Conservation (phyloP, 345 rosid genomes). For the Syzygium oleosum region DNA sequence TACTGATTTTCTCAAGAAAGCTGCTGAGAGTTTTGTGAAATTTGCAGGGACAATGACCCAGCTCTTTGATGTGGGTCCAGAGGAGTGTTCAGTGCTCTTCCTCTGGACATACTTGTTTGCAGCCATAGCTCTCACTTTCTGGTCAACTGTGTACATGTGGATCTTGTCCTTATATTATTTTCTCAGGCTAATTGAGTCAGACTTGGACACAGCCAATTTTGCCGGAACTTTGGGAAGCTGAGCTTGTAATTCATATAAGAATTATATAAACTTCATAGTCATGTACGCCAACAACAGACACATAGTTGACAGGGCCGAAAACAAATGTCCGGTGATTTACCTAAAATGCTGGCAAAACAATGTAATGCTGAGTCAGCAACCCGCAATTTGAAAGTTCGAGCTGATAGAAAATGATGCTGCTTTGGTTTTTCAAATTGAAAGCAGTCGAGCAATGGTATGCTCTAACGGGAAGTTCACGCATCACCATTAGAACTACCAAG, state of each 20-base stretch:
- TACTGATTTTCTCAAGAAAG: neutral
- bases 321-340: neutral
- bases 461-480: neutral
- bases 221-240: neutral
- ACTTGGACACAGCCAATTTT: too few species aligned
- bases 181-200: neutral
- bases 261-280: neutral
- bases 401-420: neutral
- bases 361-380: neutral
- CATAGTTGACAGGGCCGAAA: neutral
- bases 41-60: slow-evolving; percentile 73
- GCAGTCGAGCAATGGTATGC: neutral
- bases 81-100: slow-evolving; percentile 83
- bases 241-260: neutral
- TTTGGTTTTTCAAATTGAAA: neutral
- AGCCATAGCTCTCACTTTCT: slow-evolving; percentile 50
- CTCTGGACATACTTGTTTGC: slow-evolving; percentile 82
- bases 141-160: slow-evolving; percentile 85
- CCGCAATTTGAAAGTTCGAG: neutral
- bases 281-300: neutral
- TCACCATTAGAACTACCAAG: neutral
- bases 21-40: neutral
- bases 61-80: slow-evolving; percentile 73
- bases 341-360: neutral
- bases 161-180: slow-evolving; percentile 36